Evolutionary conservation across 306 rosid genomes (phyloP).

Genomic region (Medicago ruthenica): DNA sequence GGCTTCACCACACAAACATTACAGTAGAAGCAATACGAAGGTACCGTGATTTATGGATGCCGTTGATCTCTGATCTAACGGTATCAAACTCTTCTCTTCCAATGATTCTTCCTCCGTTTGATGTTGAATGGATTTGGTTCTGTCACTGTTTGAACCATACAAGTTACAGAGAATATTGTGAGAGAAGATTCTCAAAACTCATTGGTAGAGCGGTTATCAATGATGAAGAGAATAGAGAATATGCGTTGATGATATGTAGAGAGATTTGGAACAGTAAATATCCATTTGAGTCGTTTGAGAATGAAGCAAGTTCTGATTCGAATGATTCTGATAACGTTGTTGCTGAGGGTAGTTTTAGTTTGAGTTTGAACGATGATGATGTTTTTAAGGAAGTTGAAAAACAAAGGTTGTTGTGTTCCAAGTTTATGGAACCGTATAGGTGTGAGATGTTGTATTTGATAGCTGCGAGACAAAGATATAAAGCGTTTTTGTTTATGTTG

Average conservation of each 20-base stretch:
- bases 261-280: conserved; percentile 68
- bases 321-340: conserved; percentile 25
- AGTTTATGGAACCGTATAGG: conserved; percentile 69
- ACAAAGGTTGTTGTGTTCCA: conserved; percentile 55
- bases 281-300: conserved; percentile 80
- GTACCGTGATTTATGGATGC: conserved; percentile 89
- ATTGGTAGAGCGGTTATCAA: conserved; percentile 73
- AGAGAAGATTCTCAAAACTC: conserved; percentile 64
- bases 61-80: conserved; percentile 84
- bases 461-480: conserved; percentile 83
- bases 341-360: conserved; percentile 14
- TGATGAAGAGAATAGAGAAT: conserved; percentile 88
- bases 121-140: conserved; percentile 95
- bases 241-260: conserved; percentile 70
- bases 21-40: conserved; percentile 73
- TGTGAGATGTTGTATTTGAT: conserved; percentile 72
- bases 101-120: conserved; percentile 77
- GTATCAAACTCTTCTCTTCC: conserved; percentile 52
- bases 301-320: conserved; percentile 53
- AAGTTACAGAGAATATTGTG: conserved; percentile 71
- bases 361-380: conserved; percentile 31
- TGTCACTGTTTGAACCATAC: conserved; percentile 83
- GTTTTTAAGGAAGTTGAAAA: conserved; percentile 58
- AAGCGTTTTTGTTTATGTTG: conserved; percentile 64
- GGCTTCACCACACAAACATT: conserved; percentile 65